These are phyloP conservation scores for Trichoderma guizhouense DNA, from an alignment of 2,329 filamentous ascomycete species.

Conservation along the genomic window DNA sequence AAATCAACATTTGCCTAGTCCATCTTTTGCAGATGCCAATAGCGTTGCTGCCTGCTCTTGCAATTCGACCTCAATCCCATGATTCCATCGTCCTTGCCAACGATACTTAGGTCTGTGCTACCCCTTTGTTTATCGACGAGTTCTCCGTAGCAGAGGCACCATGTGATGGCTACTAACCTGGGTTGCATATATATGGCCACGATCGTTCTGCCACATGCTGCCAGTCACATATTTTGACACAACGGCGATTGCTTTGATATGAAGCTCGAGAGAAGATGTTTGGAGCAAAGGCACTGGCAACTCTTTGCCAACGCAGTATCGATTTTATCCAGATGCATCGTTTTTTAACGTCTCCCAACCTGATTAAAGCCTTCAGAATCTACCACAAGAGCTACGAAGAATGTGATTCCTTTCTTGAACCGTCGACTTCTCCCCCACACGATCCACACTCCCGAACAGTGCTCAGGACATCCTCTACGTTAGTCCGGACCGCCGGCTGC, in stretches of 20 bases:
- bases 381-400: not conserved
- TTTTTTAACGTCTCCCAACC: not conserved
- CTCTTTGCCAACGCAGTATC: not conserved
- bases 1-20: not conserved
- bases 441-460: not conserved
- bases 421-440: not conserved
- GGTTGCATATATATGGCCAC: not conserved
- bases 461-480: not conserved
- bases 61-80: not conserved
- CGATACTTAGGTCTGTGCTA: not conserved
- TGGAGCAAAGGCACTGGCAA: not conserved
- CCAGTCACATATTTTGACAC: not conserved
- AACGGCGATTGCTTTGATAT: not conserved
- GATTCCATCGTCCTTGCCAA: not conserved
- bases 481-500: not conserved
- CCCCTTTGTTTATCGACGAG: not conserved
- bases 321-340: not conserved
- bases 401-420: not conserved
- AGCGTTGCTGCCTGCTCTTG: not conserved
- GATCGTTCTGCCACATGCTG: not conserved
- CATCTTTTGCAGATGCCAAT: not conserved
- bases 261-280: not conserved
- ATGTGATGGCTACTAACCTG: not conserved
- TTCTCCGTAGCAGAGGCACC: not conserved
- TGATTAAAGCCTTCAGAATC: not conserved